Evolutionary conservation across 257 asterid species (phyloP), one percentile per base, ranked within the genome.

Genomic region (Paulownia fortunei): DNA sequence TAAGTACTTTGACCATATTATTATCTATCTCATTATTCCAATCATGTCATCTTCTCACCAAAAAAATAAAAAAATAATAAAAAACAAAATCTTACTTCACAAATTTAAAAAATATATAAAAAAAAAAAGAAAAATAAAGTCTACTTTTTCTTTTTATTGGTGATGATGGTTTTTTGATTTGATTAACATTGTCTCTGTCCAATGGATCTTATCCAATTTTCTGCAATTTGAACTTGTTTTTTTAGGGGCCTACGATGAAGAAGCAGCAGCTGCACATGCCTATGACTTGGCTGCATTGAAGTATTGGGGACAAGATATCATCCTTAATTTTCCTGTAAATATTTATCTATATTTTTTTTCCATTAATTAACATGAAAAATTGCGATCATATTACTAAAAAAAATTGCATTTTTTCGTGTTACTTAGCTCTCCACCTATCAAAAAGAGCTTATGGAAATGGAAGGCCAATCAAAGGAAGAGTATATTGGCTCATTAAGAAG

Each of bases 241-340:
- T 47, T 72, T 67, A 90, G 97, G 97, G 76, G 97, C 97, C 67
- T 92, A 92, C 69, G 96, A 92, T 70, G 91, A 86, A 8, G 97
- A 92, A 85, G 94, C 23, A 83, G 86, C 97, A 85, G 96, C 96
- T 32, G 97, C 96, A 75, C 97, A 86, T 88, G 96, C 97, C 0
- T 92, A 92, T 83, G 97, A 92, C 65, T 84, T 90, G 84, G 97
- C 97, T 21, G 95, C 97, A 79, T 80, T 89, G 89, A 91, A 91
- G 76, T 89, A 91, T 69, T 91, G 97, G 97, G 96, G 97, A 76
- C 91, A 87, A 66, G 89, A 89, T 13, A 89, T 94, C 59, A 73
- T 87, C 52, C 92, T 92, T n/a, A 92, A 92, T 81, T 92, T 89
- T 69, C 92, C 93, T 41, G 97, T 92, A 89, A 85, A 32, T 61